Evolutionary conservation across 441 rosid species (phyloP), one percentile per base, ranked within the genome.

Genomic region (Aleurites moluccanus): DNA sequence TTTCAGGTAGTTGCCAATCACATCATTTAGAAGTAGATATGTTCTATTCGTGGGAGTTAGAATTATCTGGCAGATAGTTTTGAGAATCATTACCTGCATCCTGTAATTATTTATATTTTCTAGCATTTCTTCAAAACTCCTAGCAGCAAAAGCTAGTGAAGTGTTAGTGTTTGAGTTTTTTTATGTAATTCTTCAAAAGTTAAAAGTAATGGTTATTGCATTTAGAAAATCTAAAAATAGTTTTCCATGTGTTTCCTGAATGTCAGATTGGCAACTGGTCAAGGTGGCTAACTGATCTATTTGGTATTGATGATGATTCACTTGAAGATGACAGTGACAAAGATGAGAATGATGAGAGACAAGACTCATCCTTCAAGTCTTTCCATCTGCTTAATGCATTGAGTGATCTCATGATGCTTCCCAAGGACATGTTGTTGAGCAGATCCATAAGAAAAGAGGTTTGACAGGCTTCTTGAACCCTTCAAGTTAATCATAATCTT

Each of bases 381-480:
- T 96, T 96, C 82, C 83, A 80, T 85, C 96, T 90, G 70, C 94
- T 96, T 45, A 90, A 92, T 81, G 93, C 99, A 3, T 80, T 94
- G 78, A 96, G 98, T 74, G 98, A 94, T 82, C 96, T 96, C 52
- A 88, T 94, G 96, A 96, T 96, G 98, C 98, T 96, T 83, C 98
- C 99, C 11, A 93, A 93, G 82, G 98, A 92, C 82, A 85, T 94
- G 97, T 96, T 96, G 64, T 82, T 91, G 67, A 79, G 85, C 80
- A 84, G 74, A 78, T 78, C 88, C 68, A 86, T 91, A 76, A 81
- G 97, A 82, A 90, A 90, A 88, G 99, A 92, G 97, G 99, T 94
- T 64, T 62, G 70, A 70, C 44, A 20, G 67, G 10, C 69, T 63
- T 18, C 14, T 56, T 45, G 6, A 14, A 13, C 13, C 49, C 23